Base-by-base conservation (phyloP, 1,284 basidiomycete genomes). In the Cutaneotrichosporon cavernicola region DNA sequence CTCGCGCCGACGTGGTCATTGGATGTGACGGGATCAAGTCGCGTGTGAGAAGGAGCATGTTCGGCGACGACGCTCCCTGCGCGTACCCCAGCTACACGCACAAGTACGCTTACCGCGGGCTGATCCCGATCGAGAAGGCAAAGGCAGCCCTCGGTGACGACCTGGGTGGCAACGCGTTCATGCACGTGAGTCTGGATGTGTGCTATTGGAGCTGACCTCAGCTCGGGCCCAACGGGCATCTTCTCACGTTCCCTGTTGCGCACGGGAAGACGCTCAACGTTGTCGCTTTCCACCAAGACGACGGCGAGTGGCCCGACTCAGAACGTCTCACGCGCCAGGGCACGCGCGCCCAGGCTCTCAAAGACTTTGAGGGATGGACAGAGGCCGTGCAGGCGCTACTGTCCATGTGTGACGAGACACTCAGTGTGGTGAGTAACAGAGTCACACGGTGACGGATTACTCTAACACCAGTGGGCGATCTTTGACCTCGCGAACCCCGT, bases 21-120 rank as follows among this genome's bases (percentile, higher is more conserved):
- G 62, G 62, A 8, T 70, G 69, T 55, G 69, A 70, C 32, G 69
- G 69, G 8, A 70, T 70, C 62, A 70, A 70, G 61, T 55, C 46
- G 2, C 40, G 59, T 3, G 59, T 61, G 1, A 58, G 69, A 4
- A 38, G 43, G 1, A 11, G 26, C 40, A 63, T 70, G 60, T 63
- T 66, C n/a, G 62, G 63, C 34, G 60, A 56, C 9, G 66, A 63
- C 34, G 58, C 62, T 21, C 60, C 62, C 5, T 67, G 65, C 30
- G 60, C 60, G 1, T 21, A 36, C 5, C 64, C 69, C 2, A 50
- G 38, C 1, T 68, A 65, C 60, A 68, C 69, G 10, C 64, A 68
- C 63, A 70, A 70, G 61, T 62, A 63, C 51, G 69, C 69, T 9
- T 68, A 70, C 51, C 64, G 69, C 36, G 69, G 69, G 13, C 64